These are phyloP conservation scores for Solanum sparsipilum DNA, from an alignment of 257 asterid species.

Conservation along the genomic window DNA sequence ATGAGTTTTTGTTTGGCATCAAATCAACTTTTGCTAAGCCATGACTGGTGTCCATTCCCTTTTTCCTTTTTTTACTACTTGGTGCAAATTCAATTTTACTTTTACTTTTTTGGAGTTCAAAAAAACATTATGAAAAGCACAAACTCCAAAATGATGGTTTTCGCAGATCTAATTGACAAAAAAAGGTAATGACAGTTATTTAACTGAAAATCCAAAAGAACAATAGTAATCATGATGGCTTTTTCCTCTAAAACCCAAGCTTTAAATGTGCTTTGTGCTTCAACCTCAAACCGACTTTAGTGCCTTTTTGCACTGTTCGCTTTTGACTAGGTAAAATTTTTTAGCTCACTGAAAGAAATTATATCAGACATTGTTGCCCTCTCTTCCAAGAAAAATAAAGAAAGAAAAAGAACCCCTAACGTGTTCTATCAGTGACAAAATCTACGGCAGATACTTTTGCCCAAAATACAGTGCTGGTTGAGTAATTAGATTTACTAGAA, in stretches of 20 bases:
- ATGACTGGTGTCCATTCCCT: background rate
- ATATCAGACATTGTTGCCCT: background rate
- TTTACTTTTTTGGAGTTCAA: background rate
- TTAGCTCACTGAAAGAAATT: background rate
- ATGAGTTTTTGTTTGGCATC: background rate
- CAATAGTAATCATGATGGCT: background rate
- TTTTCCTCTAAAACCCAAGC: background rate
- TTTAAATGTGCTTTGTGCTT: background rate
- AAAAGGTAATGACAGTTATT: background rate
- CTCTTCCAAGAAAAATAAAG: background rate
- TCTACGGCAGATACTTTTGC: background rate
- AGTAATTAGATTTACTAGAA: background rate
- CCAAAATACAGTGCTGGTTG: background rate
- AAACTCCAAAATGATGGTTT: background rate
- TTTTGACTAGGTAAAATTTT: background rate
- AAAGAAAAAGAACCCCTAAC: background rate
- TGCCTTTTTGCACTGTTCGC: background rate
- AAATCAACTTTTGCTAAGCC: background rate
- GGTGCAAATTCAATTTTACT: background rate
- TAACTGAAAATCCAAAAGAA: background rate
- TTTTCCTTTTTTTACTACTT: background rate
- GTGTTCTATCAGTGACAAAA: background rate
- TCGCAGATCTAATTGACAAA: background rate
- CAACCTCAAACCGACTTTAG: background rate
- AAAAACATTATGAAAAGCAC: background rate